phyloP scores from a whole-genome alignment of 768 basidiomycete species.

The Boletus sp. region DNA sequence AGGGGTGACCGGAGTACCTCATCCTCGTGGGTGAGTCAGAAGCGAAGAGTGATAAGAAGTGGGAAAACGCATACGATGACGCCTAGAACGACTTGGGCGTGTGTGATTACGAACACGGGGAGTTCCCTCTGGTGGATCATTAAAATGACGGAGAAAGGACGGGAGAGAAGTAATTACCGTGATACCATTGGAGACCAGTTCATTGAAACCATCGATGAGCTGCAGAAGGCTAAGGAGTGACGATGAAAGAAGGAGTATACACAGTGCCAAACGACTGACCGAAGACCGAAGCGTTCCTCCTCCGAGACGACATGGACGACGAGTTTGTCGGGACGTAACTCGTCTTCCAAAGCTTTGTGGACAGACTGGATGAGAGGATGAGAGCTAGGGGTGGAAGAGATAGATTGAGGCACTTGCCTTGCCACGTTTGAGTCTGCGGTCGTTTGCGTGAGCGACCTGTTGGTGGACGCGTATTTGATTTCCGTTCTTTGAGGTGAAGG shows the following conservation, averaged over 20 bases:
- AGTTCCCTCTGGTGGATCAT: slow-evolving; percentile 61
- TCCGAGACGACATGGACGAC: slow-evolving; percentile 45
- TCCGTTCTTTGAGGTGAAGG: slow-evolving; percentile 56
- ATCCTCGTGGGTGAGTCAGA: slow-evolving; percentile 42
- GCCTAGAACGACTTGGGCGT: slow-evolving; percentile 63
- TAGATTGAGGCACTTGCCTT: slow-evolving; percentile 35
- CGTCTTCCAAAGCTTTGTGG: slow-evolving; percentile 74
- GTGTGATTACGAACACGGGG: slow-evolving; percentile 75
- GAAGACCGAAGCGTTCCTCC: slow-evolving; percentile 78
- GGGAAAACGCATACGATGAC: slow-evolving; percentile 54
- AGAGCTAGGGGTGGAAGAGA: neutral
- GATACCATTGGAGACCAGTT: slow-evolving; percentile 44
- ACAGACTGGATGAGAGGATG: slow-evolving; percentile 45
- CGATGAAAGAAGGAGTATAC: neutral
- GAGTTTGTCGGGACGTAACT: slow-evolving; percentile 59
- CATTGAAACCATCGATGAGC: slow-evolving; percentile 63
- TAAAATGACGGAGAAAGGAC: neutral
- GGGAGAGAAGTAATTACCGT: slow-evolving; percentile 41
- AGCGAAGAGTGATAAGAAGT: neutral
- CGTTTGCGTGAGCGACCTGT: slow-evolving; percentile 50
- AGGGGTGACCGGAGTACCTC: slow-evolving; percentile 37
- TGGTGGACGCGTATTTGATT: slow-evolving; percentile 56
- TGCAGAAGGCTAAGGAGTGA: slow-evolving; percentile 55
- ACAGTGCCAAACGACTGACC: slow-evolving; percentile 39
- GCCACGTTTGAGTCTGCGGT: slow-evolving; percentile 52